These are phyloP conservation scores for Lepiota venenata DNA, from an alignment of 768 basidiomycete genomes.

Conservation along the genomic window DNA sequence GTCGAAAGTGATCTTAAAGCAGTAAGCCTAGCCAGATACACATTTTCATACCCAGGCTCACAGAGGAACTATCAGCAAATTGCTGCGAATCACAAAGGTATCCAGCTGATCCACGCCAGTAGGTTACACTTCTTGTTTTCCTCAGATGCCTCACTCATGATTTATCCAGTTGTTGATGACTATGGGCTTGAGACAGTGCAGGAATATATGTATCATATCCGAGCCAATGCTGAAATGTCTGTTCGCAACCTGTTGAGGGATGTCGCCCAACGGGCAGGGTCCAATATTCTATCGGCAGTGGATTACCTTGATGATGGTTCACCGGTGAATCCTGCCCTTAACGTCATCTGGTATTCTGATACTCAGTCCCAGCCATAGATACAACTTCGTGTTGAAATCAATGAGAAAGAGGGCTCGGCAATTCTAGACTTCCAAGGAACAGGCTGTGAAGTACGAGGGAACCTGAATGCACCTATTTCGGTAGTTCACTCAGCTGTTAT, in stretches of 20 bases:
- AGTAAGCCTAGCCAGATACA: conserved; percentile 36
- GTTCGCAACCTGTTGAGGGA: conserved; percentile 80
- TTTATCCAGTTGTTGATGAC: conserved; percentile 69
- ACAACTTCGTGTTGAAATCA: conserved; percentile 70
- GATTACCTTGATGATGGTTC: conserved; percentile 91
- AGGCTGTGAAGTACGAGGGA: conserved; percentile 80
- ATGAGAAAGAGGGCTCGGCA: conserved; percentile 71
- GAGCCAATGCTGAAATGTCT: conserved; percentile 81
- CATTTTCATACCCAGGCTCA: conserved; percentile 5
- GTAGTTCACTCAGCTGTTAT: conserved; percentile 88
- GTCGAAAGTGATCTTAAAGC: conserved; percentile 93
- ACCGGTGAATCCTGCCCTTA: conserved; percentile 46
- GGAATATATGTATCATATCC: conserved; percentile 91
- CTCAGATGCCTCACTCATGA: conserved; percentile 10
- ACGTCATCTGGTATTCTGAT: not conserved
- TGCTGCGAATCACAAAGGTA: conserved; percentile 90
- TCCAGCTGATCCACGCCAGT: conserved; percentile 81
- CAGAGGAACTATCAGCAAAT: conserved; percentile 63
- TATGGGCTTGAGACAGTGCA: conserved; percentile 86
- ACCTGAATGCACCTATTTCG: conserved; percentile 81
- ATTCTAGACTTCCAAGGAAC: conserved; percentile 84
- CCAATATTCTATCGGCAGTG: conserved; percentile 60
- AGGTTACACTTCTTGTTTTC: conserved; percentile 19
- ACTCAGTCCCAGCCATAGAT: conserved; percentile 43
- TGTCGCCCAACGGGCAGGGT: conserved; percentile 67